Percentiles rank a stretch among this genome's conserved stretches.
These are phyloP conservation scores for Diaporthe helianthi DNA, from an alignment of 2,329 filamentous ascomycete species.

Conservation along the genomic window DNA sequence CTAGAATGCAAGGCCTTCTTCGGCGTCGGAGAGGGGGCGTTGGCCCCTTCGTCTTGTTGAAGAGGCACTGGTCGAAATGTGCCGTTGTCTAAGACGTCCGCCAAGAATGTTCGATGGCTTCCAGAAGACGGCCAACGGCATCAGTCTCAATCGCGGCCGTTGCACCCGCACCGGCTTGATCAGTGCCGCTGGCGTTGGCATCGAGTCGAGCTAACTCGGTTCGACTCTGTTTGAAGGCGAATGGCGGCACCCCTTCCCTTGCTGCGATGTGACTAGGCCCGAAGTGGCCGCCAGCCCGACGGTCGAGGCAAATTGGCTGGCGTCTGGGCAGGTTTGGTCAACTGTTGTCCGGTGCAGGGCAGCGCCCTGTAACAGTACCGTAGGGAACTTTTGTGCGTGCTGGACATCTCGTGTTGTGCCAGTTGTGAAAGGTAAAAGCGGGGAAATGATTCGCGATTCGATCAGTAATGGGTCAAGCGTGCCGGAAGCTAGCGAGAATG, in stretches of 20 bases:
- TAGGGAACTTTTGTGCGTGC: constrained; percentile 2
- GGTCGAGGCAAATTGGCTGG: constrained; percentile 17
- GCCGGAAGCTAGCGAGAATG: constrained; percentile 33
- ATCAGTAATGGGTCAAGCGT: constrained; percentile 30
- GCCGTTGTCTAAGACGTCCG: constrained; percentile 5
- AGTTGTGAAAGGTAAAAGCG: constrained; percentile 44
- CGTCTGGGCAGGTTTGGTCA: constrained; percentile 31
- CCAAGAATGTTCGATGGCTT: constrained; percentile 25
- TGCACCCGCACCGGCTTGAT: constrained; percentile 27
- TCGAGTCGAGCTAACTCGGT: constrained; percentile 24
- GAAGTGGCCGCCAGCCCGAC: constrained; percentile 24
- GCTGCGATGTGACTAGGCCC: constrained; percentile 19
- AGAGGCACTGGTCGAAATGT: not conserved
- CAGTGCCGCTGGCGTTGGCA: constrained; percentile 21
- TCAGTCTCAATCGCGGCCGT: constrained; percentile 29
- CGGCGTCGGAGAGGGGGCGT: constrained; percentile 9
- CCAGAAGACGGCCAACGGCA: constrained; percentile 17
- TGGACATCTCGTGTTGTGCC: constrained; percentile 22
- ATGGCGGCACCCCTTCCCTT: constrained; percentile 2
- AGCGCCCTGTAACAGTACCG: constrained; percentile 19
- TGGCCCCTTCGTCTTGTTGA: constrained; percentile 8
- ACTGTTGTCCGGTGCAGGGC: constrained; percentile 12
- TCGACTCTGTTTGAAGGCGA: constrained; percentile 8
- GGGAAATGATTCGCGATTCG: constrained; percentile 34
- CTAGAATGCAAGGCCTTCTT: not conserved